A percentile compares a stretch with the other conserved stretches of the same genome.
These are phyloP conservation scores for Ceratocystis smalleyi DNA, from an alignment of 2,329 filamentous ascomycete species.

Conservation along the genomic window DNA sequence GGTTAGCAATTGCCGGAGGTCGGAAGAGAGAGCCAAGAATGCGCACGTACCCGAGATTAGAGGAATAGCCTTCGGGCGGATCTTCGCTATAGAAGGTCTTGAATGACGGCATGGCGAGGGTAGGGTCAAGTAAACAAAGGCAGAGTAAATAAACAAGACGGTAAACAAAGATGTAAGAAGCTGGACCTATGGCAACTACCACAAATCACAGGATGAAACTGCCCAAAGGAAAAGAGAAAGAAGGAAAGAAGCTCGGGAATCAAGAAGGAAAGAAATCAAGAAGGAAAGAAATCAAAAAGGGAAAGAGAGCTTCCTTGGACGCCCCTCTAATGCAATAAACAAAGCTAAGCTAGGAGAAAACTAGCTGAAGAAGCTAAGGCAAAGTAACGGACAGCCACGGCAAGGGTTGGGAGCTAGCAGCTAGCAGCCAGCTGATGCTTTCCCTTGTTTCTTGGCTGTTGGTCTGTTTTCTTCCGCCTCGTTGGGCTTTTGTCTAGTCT, in stretches of 20 bases:
- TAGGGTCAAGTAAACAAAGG: background rate
- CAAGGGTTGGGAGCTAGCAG: background rate
- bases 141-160: background rate
- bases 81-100: constrained; percentile 15
- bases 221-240: background rate
- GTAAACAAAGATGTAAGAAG: constrained; percentile 1
- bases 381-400: background rate
- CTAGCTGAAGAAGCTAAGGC: background rate
- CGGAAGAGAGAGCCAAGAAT: background rate
- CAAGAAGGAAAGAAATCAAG: constrained; percentile 1
- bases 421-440: background rate
- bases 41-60: constrained; percentile 13
- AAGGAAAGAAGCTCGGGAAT: background rate
- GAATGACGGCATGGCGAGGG: constrained; percentile 12
- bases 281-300: background rate
- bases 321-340: constrained; percentile 4
- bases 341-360: background rate
- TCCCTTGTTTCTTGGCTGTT: background rate
- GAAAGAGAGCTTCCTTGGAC: background rate
- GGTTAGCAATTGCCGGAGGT: background rate
- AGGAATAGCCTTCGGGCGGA: constrained; percentile 15
- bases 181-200: background rate
- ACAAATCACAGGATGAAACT: background rate
- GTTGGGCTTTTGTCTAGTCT: background rate
- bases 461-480: background rate